Percentiles rank a stretch among this genome's conserved stretches.
phyloP scores from a whole-genome alignment of 805 yeast genomes.

The Pichia nakasei region DNA sequence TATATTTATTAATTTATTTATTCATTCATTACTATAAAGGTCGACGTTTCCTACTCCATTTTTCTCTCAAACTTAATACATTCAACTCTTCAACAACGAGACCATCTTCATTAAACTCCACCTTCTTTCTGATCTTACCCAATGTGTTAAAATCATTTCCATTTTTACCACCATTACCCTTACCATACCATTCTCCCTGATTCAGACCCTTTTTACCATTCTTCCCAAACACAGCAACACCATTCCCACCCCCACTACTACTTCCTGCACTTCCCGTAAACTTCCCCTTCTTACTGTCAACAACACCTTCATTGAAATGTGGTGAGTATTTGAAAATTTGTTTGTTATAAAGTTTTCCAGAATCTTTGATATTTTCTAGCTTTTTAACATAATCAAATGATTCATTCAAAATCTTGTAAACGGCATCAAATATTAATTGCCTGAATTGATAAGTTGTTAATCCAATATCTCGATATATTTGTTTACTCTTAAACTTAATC shows the following conservation, averaged over 20 bases:
- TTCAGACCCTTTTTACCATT: neutral
- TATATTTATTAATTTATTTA: neutral
- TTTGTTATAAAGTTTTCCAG: neutral
- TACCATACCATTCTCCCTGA: neutral
- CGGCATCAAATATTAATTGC: constrained; percentile 4
- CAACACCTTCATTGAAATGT: constrained; percentile 3
- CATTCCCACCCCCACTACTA: neutral
- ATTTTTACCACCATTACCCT: neutral
- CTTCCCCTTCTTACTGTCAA: constrained; percentile 2
- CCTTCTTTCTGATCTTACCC: constrained; percentile 23
- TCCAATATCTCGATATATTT: constrained; percentile 4
- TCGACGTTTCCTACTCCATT: constrained; percentile 10
- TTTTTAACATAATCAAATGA: constrained; percentile 2
- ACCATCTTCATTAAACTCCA: constrained; percentile 18
- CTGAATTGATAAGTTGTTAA: constrained; percentile 7
- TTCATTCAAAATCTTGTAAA: constrained; percentile 2
- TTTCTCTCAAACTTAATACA: constrained; percentile 16
- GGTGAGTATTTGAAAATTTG: constrained; percentile 5
- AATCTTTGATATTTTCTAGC: constrained; percentile 1
- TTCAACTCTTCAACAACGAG: constrained; percentile 21
- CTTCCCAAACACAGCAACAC: neutral
- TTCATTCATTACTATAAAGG: neutral
- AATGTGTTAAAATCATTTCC: constrained; percentile 11
- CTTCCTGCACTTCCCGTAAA: neutral
- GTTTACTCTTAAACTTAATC: constrained; percentile 1